Conservation (phyloP, 1,284 basidiomycete genomes). For the Psilocybe mexicana region DNA sequence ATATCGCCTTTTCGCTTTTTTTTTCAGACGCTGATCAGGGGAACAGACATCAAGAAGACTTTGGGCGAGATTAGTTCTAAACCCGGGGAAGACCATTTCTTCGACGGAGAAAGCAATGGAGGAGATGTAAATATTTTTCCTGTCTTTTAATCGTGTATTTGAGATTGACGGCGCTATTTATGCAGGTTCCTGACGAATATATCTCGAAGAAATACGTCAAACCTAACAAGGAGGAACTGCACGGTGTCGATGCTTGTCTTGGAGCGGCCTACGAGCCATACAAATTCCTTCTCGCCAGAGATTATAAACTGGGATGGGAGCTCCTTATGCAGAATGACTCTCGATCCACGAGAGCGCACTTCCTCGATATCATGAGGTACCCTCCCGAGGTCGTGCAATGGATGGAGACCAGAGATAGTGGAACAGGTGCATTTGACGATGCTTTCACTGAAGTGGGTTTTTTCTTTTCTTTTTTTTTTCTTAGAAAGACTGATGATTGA, state of each 20-base stretch:
- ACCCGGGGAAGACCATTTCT: constrained; percentile 4
- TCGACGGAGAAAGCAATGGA: constrained; percentile 6
- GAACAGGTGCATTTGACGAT: constrained; percentile 27
- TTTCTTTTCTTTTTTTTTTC: neutral
- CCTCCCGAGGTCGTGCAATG: constrained; percentile 28
- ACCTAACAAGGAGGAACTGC: constrained; percentile 2
- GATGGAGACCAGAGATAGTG: constrained; percentile 27
- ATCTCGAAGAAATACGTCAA: constrained; percentile 11
- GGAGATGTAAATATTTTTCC: neutral
- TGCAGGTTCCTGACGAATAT: constrained; percentile 7
- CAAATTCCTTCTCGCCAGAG: constrained; percentile 20
- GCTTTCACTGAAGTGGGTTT: constrained; percentile 27
- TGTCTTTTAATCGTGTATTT: neutral
- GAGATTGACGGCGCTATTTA: too few relatives aligned
- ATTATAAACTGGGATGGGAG: constrained; percentile 19
- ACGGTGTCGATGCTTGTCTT: constrained; percentile 5
- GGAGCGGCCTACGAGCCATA: constrained; percentile 13
- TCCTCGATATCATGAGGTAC: constrained; percentile 13
- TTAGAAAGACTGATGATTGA: neutral
- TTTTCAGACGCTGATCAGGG: neutral
- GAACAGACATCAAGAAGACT: constrained; percentile 6
- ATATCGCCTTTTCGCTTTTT: neutral
- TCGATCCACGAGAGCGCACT: constrained; percentile 6
- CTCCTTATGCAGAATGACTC: constrained; percentile 20
- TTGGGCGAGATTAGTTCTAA: neutral